These are phyloP conservation scores for Pseudogymnoascus sp. DNA, from an alignment of 2,329 filamentous ascomycete genomes.

Conservation along the genomic window DNA sequence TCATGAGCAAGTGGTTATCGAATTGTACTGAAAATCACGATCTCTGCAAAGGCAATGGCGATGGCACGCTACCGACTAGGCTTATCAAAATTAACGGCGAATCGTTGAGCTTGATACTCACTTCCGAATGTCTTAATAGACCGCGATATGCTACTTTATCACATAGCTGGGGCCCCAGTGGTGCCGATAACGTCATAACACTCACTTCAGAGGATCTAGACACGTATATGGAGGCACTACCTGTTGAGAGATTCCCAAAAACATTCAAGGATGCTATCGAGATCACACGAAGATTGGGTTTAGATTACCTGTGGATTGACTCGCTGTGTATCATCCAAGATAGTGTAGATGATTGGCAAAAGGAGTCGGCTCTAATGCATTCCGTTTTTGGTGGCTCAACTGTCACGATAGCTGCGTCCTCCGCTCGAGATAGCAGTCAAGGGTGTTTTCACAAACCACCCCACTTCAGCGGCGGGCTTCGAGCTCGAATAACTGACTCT, in stretches of 20 bases:
- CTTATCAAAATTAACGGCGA: conserved; percentile 10
- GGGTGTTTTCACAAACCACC: conserved; percentile 11
- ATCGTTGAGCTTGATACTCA: conserved; percentile 10
- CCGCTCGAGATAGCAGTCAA: conserved; percentile 8
- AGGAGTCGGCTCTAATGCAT: conserved; percentile 14
- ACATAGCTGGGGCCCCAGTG: conserved; percentile 16
- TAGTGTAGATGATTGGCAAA: conserved; percentile 16
- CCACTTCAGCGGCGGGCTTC: conserved; percentile 10
- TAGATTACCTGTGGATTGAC: conserved; percentile 24
- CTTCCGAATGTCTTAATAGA: neutral
- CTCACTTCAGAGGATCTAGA: neutral
- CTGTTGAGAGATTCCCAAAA: conserved; percentile 13
- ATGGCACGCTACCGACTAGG: conserved; percentile 9
- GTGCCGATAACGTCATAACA: neutral
- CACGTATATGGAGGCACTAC: conserved; percentile 9
- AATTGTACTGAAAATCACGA: conserved; percentile 7
- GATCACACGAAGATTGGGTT: conserved; percentile 13
- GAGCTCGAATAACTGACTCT: conserved; percentile 10
- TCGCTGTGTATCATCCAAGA: conserved; percentile 23
- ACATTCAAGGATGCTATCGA: conserved; percentile 23
- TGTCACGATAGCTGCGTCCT: conserved; percentile 14
- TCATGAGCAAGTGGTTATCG: neutral
- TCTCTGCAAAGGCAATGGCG: neutral
- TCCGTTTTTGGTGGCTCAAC: conserved; percentile 10
- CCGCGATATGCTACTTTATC: conserved; percentile 12